Base-by-base conservation (phyloP, 805 yeast genomes). In the Metschnikowia similis region DNA sequence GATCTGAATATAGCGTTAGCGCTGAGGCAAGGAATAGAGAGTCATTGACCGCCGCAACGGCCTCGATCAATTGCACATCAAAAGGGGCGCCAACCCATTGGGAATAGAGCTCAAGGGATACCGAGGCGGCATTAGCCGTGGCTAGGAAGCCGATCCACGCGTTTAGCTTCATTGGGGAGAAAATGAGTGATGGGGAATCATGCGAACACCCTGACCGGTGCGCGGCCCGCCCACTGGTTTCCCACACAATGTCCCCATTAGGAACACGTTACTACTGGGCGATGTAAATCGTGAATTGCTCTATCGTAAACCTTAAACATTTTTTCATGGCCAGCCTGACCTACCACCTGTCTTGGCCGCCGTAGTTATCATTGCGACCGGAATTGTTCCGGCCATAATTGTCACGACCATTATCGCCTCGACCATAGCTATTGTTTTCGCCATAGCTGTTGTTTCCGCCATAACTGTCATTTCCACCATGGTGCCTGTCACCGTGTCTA, bases 31-130 rank as follows among this genome's bases (percentile, higher is more conserved):
- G 17, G 39, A 48, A 57, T 6, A 52, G 49, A 10, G 56, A 40
- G 21, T 56, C 59, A 43, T 54, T 35, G 9, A 45, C 41, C 4
- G 48, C 49, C 10, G 58, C 55, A 2, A 45, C 47, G 10, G 61
- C 57, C 44, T 57, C 61, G 9, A 57, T 37, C 38, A 57, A 41
- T 34, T 52, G 59, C 16, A 57, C 45, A 21, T 40, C 45, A 29
- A 57, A 57, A 6, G 57, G 54, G 11, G 58, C 21, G 16, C 44
- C 35, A 4, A 45, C 47, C 61, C 59, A 56, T 17, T 45, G 45
- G 9, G 59, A 54, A 13, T 46, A 46, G 13, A 57, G 42, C 6
- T 47, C 41, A 5, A 49, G 49, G 16, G 48, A 44, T 28, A 52
- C 40, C 4, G 51, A 34, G 7, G 45, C 49, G 17, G 51, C 50